These are phyloP conservation scores for Penicillium macrosclerotiorum DNA, from an alignment of 495 filamentous ascomycete genomes.

Conservation along the genomic window DNA sequence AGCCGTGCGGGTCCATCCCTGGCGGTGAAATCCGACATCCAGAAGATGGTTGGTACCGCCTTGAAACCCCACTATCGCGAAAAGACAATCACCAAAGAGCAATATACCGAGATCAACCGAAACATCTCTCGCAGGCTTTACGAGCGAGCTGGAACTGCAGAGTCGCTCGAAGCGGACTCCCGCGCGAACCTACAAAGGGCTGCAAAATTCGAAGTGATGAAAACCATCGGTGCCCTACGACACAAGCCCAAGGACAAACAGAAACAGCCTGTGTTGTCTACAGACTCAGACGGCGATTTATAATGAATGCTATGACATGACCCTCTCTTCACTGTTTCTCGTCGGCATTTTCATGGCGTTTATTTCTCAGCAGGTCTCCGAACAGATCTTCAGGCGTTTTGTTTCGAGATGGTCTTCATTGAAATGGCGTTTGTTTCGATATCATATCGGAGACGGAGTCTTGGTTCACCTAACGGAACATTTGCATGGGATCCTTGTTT, in stretches of 20 bases:
- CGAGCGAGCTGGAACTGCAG: constrained; percentile 65
- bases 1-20: constrained; percentile 57
- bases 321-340: neutral
- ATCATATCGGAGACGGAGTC: constrained; percentile 1
- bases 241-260: constrained; percentile 10
- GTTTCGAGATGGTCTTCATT: neutral
- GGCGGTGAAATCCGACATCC: constrained; percentile 76
- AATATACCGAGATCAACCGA: constrained; percentile 86
- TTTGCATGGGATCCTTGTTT: too few relatives aligned
- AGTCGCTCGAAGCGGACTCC: constrained; percentile 54
- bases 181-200: constrained; percentile 64
- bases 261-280: constrained; percentile 22
- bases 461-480: too few relatives aligned
- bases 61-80: constrained; percentile 73
- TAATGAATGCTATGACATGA: constrained; percentile 22
- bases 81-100: constrained; percentile 69
- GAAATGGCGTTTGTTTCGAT: neutral
- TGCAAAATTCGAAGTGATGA: constrained; percentile 71
- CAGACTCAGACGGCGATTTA: constrained; percentile 23
- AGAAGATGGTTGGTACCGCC: constrained; percentile 72
- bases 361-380: neutral
- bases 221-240: constrained; percentile 49
- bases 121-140: constrained; percentile 83
- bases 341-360: constrained; percentile 26
- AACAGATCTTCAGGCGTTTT: neutral